Conservation (phyloP, 2,329 filamentous ascomycete genomes). For the Clarireedia homoeocarpa region DNA sequence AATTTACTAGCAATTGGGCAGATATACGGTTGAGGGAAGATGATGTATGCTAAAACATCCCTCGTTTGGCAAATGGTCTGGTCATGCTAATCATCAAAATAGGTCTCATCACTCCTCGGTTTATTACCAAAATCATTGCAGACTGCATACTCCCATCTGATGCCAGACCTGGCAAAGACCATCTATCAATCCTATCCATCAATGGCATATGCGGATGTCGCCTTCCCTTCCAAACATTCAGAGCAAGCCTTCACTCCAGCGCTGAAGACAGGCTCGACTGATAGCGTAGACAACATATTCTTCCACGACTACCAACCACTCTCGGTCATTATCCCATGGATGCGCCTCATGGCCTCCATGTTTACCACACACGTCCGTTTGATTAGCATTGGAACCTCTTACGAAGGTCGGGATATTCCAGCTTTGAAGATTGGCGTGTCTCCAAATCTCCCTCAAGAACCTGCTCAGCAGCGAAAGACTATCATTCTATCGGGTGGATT, state of each 20-base stretch:
- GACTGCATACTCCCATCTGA: constrained; percentile 63
- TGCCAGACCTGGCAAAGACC: constrained; percentile 70
- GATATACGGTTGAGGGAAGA: constrained; percentile 75
- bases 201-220: constrained; percentile 17
- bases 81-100: constrained; percentile 12
- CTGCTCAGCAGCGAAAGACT: constrained; percentile 54
- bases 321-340: constrained; percentile 73
- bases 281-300: constrained; percentile 63
- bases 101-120: constrained; percentile 65
- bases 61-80: neutral
- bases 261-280: constrained; percentile 20
- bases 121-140: constrained; percentile 70
- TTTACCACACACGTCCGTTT: constrained; percentile 73
- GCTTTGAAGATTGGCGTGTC: constrained; percentile 68
- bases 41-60: constrained; percentile 45
- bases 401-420: constrained; percentile 78
- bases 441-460: constrained; percentile 38
- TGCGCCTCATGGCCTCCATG: constrained; percentile 81
- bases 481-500: constrained; percentile 76
- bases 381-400: constrained; percentile 73
- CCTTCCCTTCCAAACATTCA: constrained; percentile 16
- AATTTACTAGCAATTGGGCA: constrained; percentile 70
- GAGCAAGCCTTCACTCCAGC: constrained; percentile 28
- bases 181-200: constrained; percentile 66
- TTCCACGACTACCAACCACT: constrained; percentile 90